Percentiles rank a stretch among this genome's conserved stretches.
Evolutionary conservation across 768 basidiomycete species (phyloP).

Genomic region (Mycena capillaripes): DNA sequence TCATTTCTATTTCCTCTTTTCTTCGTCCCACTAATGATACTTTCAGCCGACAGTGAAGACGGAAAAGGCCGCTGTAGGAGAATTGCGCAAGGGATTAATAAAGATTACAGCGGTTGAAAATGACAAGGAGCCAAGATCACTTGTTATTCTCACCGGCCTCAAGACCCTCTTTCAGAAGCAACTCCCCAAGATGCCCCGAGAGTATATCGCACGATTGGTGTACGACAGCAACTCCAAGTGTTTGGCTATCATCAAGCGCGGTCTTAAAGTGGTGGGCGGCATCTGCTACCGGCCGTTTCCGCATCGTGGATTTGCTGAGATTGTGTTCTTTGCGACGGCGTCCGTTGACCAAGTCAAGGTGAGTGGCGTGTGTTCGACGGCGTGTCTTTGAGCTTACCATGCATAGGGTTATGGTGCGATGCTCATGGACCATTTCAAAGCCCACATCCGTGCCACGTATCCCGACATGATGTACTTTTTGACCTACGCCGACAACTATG

Average conservation of each 20-base stretch:
- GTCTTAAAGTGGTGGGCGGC: conserved; percentile 96
- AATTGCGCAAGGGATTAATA: conserved; percentile 88
- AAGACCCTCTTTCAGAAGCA: conserved; percentile 98
- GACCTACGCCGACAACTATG: conserved; percentile 99
- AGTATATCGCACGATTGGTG: conserved; percentile 97
- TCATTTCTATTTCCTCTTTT: conserved; percentile 7
- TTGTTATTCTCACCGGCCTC: conserved; percentile 92
- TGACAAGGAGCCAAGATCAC: conserved; percentile 79
- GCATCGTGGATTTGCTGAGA: conserved; percentile 95
- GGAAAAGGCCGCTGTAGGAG: conserved; percentile 85
- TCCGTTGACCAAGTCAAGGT: conserved; percentile 98
- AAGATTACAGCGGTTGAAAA: conserved; percentile 88
- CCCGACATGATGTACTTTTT: conserved; percentile 94
- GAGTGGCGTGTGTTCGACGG: conserved; percentile 32
- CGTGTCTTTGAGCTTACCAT: background rate
- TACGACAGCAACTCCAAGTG: conserved; percentile 94
- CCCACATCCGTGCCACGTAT: conserved; percentile 87
- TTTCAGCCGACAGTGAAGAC: conserved; percentile 66
- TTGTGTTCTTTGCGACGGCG: conserved; percentile 98
- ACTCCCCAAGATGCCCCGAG: conserved; percentile 98
- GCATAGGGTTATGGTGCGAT: conserved; percentile 95
- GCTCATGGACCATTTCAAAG: conserved; percentile 99
- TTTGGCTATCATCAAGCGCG: conserved; percentile 94
- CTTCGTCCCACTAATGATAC: conserved; percentile 10
- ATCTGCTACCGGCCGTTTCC: conserved; percentile 98